Evolutionary conservation across 306 rosid species (phyloP).

Genomic region (Casuarina cunninghamiana): DNA sequence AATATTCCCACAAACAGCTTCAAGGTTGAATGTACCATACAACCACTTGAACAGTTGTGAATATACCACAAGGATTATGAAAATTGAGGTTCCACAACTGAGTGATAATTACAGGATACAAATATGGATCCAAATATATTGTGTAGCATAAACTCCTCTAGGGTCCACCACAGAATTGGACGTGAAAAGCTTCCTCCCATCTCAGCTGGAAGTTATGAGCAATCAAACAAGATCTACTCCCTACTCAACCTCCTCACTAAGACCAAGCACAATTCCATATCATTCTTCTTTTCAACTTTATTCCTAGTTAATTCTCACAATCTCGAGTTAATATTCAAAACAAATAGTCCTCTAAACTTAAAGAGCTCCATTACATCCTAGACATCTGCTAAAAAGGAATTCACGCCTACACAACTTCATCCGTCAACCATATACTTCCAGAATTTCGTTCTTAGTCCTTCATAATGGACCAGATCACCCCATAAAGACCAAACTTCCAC

Average conservation of each 20-base stretch:
- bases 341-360: background rate
- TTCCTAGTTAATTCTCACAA: background rate
- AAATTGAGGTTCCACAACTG: background rate
- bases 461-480: background rate
- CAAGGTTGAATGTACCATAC: background rate
- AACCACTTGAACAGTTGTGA: background rate
- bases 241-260: background rate
- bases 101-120: background rate
- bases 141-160: background rate
- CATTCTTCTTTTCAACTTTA: background rate
- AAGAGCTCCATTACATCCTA: background rate
- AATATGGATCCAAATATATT: background rate
- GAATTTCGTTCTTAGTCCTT: background rate
- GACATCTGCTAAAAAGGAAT: background rate
- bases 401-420: background rate
- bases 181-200: background rate
- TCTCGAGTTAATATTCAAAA: too few relatives aligned
- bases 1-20: background rate
- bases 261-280: background rate
- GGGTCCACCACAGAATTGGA: background rate
- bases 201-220: background rate
- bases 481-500: background rate
- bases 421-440: background rate
- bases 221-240: background rate
- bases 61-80: background rate